A percentile compares a stretch with the other conserved stretches of the same genome.
These are phyloP conservation scores for Xylariales sp. DNA, from an alignment of 2,329 filamentous ascomycete species.

Conservation along the genomic window DNA sequence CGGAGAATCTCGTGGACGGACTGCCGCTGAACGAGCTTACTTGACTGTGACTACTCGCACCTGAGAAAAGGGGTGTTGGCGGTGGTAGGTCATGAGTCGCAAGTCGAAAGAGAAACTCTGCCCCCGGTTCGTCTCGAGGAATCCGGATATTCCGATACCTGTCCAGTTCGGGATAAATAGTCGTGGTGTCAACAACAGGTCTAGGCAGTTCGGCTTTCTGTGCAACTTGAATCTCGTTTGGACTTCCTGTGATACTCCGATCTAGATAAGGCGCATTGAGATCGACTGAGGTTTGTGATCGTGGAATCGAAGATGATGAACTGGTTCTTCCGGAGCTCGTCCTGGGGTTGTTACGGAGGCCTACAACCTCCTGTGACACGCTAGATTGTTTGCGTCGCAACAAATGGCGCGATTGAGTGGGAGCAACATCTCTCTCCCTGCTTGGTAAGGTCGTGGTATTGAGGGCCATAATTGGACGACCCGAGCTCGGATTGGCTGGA, in stretches of 20 bases:
- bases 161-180: conserved; percentile 57
- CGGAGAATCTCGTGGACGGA: conserved; percentile 71
- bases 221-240: conserved; percentile 36
- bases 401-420: conserved; percentile 35
- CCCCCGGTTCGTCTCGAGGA: conserved; percentile 29
- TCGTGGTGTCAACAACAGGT: conserved; percentile 34
- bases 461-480: conserved; percentile 23
- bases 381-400: conserved; percentile 47
- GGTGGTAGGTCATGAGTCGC: conserved; percentile 63
- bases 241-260: conserved; percentile 37
- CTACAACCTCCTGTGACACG: conserved; percentile 33
- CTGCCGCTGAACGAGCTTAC: conserved; percentile 60
- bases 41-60: conserved; percentile 47
- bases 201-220: conserved; percentile 38
- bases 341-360: conserved; percentile 28
- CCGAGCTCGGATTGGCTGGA: conserved; percentile 29
- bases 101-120: conserved; percentile 50
- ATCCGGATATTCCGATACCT: conserved; percentile 49
- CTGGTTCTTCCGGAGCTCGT: conserved; percentile 32
- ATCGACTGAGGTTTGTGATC: conserved; percentile 32
- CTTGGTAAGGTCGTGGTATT: conserved; percentile 30
- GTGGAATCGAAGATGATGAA: conserved; percentile 39
- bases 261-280: conserved; percentile 33
- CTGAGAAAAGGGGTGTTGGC: conserved; percentile 61
- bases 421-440: conserved; percentile 27